phyloP scores from a whole-genome alignment of 2,329 filamentous ascomycete species.

The Clonostachys byssicola region DNA sequence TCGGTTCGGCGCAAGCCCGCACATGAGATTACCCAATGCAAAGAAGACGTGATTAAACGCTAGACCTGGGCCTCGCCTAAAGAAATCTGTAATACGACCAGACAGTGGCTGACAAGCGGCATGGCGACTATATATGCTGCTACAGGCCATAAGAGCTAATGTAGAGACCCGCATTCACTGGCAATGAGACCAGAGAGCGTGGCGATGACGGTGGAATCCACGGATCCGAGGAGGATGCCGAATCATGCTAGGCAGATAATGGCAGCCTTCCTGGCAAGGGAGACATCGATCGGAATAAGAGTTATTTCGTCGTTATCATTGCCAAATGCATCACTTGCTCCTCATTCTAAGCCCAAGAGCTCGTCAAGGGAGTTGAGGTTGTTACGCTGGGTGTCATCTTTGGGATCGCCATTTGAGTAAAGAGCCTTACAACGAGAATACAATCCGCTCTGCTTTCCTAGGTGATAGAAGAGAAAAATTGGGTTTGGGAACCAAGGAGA shows the following conservation, averaged over 20 bases:
- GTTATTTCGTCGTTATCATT: no score
- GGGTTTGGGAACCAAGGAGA: no score
- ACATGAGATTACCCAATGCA: conserved; percentile 69
- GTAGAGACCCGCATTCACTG: conserved; percentile 71
- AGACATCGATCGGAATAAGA: no score
- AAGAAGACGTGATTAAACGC: conserved; percentile 73
- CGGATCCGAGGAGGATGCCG: conserved; percentile 51
- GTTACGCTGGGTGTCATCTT: no score
- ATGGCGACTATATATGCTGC: conserved; percentile 76
- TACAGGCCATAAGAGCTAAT: conserved; percentile 75
- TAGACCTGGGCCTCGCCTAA: conserved; percentile 67
- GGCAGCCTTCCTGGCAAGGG: no score
- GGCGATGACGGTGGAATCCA: conserved; percentile 73
- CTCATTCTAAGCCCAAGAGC: no score
- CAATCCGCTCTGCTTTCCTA: no score
- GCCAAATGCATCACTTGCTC: no score
- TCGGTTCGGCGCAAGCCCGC: conserved; percentile 61
- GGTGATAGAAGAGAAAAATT: no score
- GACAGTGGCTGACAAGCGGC: conserved; percentile 73
- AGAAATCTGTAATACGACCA: conserved; percentile 77
- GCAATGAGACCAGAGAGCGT: conserved; percentile 75
- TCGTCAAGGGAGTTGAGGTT: no score
- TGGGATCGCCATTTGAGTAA: no score
- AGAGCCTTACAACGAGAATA: no score
- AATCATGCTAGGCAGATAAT: conserved; percentile 10